Conservation (phyloP, 192 early-diverging fungal species). For the Thoreauomyces humboldtii region DNA sequence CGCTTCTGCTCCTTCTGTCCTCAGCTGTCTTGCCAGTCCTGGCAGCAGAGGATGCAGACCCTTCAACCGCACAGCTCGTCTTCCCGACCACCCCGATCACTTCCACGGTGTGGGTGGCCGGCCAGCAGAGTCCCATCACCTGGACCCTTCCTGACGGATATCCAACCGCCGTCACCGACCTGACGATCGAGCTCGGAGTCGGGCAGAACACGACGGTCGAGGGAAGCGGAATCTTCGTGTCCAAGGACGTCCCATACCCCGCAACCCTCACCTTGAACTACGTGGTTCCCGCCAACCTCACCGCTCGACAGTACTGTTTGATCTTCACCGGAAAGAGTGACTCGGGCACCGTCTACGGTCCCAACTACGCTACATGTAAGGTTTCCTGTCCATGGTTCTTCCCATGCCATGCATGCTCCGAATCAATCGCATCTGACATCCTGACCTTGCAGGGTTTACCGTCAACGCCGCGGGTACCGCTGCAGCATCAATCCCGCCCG, state of each 20-base stretch:
- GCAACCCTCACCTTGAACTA: neutral
- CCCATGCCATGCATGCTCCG: no score
- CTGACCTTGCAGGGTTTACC: no score
- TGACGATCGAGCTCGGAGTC: conserved; percentile 17
- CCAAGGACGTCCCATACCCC: neutral
- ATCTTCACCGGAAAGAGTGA: conserved; percentile 10
- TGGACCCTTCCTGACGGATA: neutral
- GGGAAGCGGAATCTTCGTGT: neutral
- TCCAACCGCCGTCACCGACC: neutral
- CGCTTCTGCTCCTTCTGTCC: no score
- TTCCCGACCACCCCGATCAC: conserved; percentile 6
- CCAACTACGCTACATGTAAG: conserved; percentile 11
- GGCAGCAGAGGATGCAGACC: no score
- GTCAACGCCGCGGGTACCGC: no score
- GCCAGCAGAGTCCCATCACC: neutral
- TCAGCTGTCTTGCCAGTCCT: no score
- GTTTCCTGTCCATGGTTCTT: no score
- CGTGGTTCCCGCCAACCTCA: neutral
- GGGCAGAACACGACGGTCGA: conserved; percentile 4
- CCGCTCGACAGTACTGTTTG: conserved; percentile 6
- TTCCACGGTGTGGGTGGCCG: conserved; percentile 2
- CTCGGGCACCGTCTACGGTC: neutral
- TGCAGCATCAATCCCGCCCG: no score
- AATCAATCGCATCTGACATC: no score
- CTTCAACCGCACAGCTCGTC: no score